phyloP scores from a whole-genome alignment of 2,329 filamentous ascomycete genomes.

The Paraphaeosphaeria minitans region DNA sequence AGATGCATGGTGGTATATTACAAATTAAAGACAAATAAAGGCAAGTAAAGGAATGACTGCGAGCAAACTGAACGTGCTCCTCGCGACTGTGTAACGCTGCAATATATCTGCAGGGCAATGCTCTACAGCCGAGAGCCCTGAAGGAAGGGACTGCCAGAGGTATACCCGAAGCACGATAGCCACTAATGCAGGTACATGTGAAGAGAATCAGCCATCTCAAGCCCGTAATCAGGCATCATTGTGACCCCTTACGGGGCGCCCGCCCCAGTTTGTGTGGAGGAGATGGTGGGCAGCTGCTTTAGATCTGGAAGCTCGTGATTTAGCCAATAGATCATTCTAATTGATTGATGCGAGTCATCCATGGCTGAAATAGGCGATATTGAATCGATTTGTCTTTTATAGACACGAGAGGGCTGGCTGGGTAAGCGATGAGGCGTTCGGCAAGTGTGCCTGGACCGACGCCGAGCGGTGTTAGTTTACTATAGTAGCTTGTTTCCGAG shows the following conservation, averaged over 20 bases:
- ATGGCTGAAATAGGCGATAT: background rate
- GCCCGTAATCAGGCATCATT: background rate
- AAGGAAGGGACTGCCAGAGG: conserved; percentile 1
- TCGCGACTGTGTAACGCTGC: background rate
- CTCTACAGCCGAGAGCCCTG: background rate
- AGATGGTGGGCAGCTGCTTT: conserved; percentile 6
- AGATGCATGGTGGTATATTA: conserved; percentile 4
- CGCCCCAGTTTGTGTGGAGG: background rate
- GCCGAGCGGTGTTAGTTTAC: background rate
- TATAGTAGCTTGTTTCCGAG: background rate
- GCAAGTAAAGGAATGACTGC: background rate
- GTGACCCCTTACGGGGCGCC: background rate
- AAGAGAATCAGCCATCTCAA: conserved; percentile 1
- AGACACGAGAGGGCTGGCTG: conserved; percentile 5
- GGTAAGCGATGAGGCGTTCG: conserved; percentile 10
- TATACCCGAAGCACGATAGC: background rate
- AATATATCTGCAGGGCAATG: background rate
- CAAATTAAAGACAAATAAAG: background rate
- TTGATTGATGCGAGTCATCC: conserved; percentile 11
- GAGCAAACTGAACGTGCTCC: background rate
- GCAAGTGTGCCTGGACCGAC: conserved; percentile 5
- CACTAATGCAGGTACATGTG: conserved; percentile 10
- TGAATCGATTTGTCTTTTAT: background rate
- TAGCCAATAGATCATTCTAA: conserved; percentile 1
- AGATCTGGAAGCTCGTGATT: background rate